These are phyloP conservation scores for Gymnopus androsaceus DNA, from an alignment of 1,284 basidiomycete genomes.

Conservation along the genomic window DNA sequence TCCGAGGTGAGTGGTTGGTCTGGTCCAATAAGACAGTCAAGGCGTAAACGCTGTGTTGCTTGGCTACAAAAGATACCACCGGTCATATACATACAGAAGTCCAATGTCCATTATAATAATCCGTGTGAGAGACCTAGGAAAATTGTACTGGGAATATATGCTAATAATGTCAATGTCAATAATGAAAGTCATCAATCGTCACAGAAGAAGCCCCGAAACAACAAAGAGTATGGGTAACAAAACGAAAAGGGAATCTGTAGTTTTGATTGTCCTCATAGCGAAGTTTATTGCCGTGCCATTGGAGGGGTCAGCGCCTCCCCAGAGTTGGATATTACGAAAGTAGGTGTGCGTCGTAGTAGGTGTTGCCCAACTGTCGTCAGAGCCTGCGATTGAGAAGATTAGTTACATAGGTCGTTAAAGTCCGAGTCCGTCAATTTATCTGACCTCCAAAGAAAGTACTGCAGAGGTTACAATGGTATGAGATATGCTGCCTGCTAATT, in stretches of 20 bases:
- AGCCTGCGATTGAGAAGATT: conserved; percentile 40
- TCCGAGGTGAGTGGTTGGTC: too few relatives aligned
- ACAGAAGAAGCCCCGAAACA: neutral
- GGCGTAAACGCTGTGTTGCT: too few relatives aligned
- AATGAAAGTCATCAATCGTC: neutral
- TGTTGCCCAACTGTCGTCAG: conserved; percentile 66
- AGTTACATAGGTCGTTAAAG: conserved; percentile 2
- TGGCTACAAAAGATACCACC: too few relatives aligned
- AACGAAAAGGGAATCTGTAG: neutral
- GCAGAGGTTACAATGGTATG: neutral
- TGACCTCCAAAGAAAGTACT: conserved; percentile 76
- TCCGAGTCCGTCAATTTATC: conserved; percentile 9
- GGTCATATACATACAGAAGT: too few relatives aligned
- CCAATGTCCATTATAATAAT: too few relatives aligned
- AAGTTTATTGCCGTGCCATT: conserved; percentile 40
- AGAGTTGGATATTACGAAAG: conserved; percentile 67
- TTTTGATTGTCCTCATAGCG: neutral
- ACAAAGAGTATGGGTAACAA: neutral
- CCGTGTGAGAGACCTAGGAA: too few relatives aligned
- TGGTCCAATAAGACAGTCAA: too few relatives aligned
- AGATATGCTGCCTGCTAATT: neutral
- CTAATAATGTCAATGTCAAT: too few relatives aligned
- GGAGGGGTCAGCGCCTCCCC: conserved; percentile 48
- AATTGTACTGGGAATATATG: too few relatives aligned
- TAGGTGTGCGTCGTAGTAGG: conserved; percentile 63